Evolutionary conservation across 2,329 filamentous ascomycete genomes (phyloP), one percentile per base, ranked within the genome.

Genomic region (Aspergillus sp.): DNA sequence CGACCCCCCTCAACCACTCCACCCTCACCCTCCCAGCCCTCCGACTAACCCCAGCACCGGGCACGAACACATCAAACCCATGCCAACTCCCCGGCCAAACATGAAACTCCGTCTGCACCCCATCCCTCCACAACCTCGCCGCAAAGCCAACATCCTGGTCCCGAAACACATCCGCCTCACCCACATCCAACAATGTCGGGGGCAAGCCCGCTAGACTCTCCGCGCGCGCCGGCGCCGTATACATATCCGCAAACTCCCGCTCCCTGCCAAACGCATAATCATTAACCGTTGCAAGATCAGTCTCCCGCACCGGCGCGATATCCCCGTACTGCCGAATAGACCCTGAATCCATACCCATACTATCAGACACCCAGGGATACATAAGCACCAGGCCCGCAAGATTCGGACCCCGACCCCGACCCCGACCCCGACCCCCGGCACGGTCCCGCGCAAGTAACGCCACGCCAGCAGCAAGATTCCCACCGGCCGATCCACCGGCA

Each of bases 401-500:
- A 17, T 52, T 35, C 2, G 64, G 64, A 1, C 57, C 21, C 21
- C 21, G n/a, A n/a, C n/a, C n/a, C n/a, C n/a, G n/a, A n/a, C n/a
- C n/a, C n/a, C n/a, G n/a, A n/a, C n/a, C n/a, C n/a, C n/a, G 64
- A 1, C 57, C 21, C 21, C 21, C 58, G 1, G 24, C 12, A 1
- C 57, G 49, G 37, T 66, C 64, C 12, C 63, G 62, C 6, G 64
- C 62, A 17, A 65, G 55, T 0, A 68, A 41, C 5, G 56, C 50
- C 9, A 64, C 56, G 2, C 64, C 64, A 3, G 64, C 62, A 1
- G 75, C 74, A 52, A 79, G 73, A 52, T 77, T 77, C 6, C 75
- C 87, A 33, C 86, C 86, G 2, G 85, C 84, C 2, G 84, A 87
- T 69, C 89, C 88, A 15, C 87, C 87, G 1, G 82, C 85, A 7